phyloP scores from a whole-genome alignment of 495 filamentous ascomycete genomes.

The Schizothecium vesticola region DNA sequence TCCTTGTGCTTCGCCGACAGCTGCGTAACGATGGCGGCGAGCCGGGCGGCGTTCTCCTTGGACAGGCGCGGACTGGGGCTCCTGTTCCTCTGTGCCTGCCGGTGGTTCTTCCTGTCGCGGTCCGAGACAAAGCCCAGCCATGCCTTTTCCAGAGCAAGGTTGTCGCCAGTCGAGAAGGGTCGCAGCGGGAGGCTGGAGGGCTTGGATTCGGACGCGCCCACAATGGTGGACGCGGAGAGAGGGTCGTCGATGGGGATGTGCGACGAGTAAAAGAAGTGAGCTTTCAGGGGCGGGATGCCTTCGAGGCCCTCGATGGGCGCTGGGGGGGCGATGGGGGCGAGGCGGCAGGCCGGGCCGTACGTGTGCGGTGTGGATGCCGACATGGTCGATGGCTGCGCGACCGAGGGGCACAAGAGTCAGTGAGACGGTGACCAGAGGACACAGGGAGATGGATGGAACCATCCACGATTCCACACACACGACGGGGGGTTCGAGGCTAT shows the following conservation, averaged over 20 bases:
- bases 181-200: conserved; percentile 53
- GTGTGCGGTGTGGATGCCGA: conserved; percentile 28
- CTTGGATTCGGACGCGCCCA: conserved; percentile 45
- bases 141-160: conserved; percentile 64
- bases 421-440: conserved; percentile 14
- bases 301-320: conserved; percentile 30
- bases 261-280: conserved; percentile 80
- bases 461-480: neutral
- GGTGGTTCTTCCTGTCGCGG: conserved; percentile 38
- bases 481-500: neutral
- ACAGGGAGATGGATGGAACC: conserved; percentile 35
- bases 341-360: conserved; percentile 35
- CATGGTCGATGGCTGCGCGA: conserved; percentile 8
- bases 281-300: conserved; percentile 49
- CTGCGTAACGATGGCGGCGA: conserved; percentile 43
- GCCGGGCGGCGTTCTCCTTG: conserved; percentile 33
- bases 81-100: conserved; percentile 25
- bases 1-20: conserved; percentile 32
- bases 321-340: conserved; percentile 33
- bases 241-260: conserved; percentile 77
- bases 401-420: conserved; percentile 32
- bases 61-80: conserved; percentile 29
- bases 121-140: conserved; percentile 56
- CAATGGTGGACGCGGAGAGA: conserved; percentile 59
- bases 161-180: conserved; percentile 75